Base-by-base conservation (phyloP, 2,329 filamentous ascomycete genomes). In the Arthrinium puccinioides region DNA sequence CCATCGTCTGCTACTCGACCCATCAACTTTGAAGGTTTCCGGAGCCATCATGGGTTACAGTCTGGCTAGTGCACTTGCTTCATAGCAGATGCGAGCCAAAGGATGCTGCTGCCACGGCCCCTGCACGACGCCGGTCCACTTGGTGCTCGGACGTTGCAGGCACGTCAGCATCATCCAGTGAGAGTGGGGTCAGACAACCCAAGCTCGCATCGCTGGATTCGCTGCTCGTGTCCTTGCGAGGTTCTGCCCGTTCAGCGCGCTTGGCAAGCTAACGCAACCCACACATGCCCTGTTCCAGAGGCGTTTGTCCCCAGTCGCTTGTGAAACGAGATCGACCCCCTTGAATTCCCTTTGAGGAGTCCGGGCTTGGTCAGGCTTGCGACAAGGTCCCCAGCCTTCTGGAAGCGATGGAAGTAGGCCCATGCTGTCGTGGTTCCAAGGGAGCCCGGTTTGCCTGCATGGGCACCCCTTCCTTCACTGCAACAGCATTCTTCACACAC, bases 311-410 rank as follows among this genome's bases (percentile, higher is more conserved):
- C 65, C 54, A 57, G 61, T 57, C 59, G 52, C 51, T 67, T 60
- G 64, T 73, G 70, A 74, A 74, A 74, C 70, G 66, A 56, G 54
- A 61, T 49, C 35, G 40, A 47, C 58, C 63, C 66, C 69, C 63
- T 72, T 67, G 49, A 64, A 66, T 65, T 64, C 60, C 65, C 55
- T 47, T 47, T 46, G 43, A 42, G 54, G 52, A 60, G 59, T 63
- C 61, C 59, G 59, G 56, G 56, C 61, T 56, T 50, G 55, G 63
- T 48, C 59, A 64, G 57, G 61, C 59, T 64, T 67, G 64, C 62
- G 60, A 65, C 60, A 60, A 43, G 42, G 56, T 57, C 53, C 54
- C 47, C 50, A 49, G 52, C 54, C 56, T 64, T 66, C 61, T 64
- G 59, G 60, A 64, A 65, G 58, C 55, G 48, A 59, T 56, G 49